Conservation (phyloP, 2,329 filamentous ascomycete genomes). For the Sporothrix luriei region DNA sequence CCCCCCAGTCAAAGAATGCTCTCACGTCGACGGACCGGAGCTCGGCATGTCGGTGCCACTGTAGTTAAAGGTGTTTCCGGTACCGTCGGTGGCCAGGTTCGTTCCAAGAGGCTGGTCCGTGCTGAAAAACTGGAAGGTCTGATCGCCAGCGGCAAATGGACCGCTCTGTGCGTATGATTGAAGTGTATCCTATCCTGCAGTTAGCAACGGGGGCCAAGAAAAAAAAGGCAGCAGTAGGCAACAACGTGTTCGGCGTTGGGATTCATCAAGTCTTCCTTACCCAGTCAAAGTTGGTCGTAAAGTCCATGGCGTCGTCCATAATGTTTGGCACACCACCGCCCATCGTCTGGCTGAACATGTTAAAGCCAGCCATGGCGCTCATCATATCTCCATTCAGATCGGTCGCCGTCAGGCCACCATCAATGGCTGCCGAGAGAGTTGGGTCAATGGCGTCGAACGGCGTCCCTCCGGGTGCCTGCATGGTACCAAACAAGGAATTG, state of each 20-base stretch:
- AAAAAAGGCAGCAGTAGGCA: neutral
- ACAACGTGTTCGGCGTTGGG: too few species aligned
- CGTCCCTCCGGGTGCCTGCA: slow-evolving; percentile 47
- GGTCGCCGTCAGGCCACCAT: slow-evolving; percentile 39
- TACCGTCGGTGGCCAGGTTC: neutral
- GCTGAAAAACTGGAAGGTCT: slow-evolving; percentile 55
- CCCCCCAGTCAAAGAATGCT: neutral
- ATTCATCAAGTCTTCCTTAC: slow-evolving; percentile 45
- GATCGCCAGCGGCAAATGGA: slow-evolving; percentile 54
- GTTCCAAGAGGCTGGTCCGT: slow-evolving; percentile 8
- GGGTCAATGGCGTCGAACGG: slow-evolving; percentile 53
- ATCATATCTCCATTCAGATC: slow-evolving; percentile 45
- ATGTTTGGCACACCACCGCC: slow-evolving; percentile 8
- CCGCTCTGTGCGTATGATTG: slow-evolving; percentile 61
- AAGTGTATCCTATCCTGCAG: slow-evolving; percentile 52
- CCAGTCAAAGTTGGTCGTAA: slow-evolving; percentile 61
- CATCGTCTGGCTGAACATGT: slow-evolving; percentile 53
- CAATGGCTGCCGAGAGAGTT: slow-evolving; percentile 34
- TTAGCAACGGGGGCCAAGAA: neutral
- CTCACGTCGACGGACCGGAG: slow-evolving; percentile 18
- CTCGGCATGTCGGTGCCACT: slow-evolving; percentile 18
- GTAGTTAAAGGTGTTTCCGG: slow-evolving; percentile 6
- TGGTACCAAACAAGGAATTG: slow-evolving; percentile 38
- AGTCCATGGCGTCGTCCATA: slow-evolving; percentile 46
- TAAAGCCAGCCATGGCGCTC: slow-evolving; percentile 40